Percentiles rank a stretch among this genome's conserved stretches.
These are phyloP conservation scores for Mesotaenium endlicherianum DNA, from an alignment of 139 green algal genomes.

Conservation along the genomic window DNA sequence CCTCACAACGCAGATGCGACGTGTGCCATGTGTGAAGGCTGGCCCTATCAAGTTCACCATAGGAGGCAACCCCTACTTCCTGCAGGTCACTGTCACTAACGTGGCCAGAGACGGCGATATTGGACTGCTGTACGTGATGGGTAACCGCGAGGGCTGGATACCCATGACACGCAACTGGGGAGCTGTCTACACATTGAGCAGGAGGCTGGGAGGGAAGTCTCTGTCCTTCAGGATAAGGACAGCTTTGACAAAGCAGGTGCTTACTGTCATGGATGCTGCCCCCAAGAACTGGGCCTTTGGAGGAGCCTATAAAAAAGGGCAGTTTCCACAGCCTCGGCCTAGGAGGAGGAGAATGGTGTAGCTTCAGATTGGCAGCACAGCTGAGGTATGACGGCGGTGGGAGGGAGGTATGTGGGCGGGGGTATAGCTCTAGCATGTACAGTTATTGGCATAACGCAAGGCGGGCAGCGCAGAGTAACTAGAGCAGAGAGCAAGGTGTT, in stretches of 20 bases:
- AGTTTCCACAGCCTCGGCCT: no score
- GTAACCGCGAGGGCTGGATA: not conserved
- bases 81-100: not conserved
- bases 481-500: no score
- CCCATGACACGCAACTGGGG: not conserved
- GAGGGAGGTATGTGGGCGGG: no score
- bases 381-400: no score
- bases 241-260: not conserved
- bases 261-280: not conserved
- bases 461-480: no score
- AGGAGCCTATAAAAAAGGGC: no score
- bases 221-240: not conserved
- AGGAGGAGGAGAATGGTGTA: no score
- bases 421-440: no score
- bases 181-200: not conserved
- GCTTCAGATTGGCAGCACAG: no score
- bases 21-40: not conserved
- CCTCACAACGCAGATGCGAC: not conserved
- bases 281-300: not conserved
- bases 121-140: not conserved
- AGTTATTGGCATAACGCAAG: no score
- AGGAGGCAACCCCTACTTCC: not conserved
- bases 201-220: not conserved
- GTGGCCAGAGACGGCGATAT: slow-evolving; percentile 1
- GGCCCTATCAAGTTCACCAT: slow-evolving; percentile 9